Evolutionary conservation across 768 basidiomycete species (phyloP).

Genomic region (Mycena olivaceomarginata): DNA sequence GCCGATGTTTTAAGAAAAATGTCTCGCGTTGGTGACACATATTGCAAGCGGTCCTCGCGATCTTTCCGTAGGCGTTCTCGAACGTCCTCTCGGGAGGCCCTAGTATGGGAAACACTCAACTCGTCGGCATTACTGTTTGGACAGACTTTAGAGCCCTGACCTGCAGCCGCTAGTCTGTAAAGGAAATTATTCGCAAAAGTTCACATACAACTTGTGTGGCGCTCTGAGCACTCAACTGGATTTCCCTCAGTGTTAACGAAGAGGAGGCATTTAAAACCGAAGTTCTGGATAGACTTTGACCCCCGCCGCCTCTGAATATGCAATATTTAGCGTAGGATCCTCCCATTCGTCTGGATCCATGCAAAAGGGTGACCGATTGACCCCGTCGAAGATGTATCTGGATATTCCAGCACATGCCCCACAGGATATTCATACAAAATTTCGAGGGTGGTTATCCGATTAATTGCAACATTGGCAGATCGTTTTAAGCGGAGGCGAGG

Average conservation of each 20-base stretch:
- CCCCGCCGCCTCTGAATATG: constrained; percentile 7
- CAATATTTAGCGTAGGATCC: constrained; percentile 3
- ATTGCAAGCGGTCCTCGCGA: no score
- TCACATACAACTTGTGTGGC: constrained; percentile 7
- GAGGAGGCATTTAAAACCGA: neutral
- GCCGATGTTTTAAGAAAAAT: no score
- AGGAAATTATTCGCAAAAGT: neutral
- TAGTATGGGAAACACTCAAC: neutral
- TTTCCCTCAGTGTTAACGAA: neutral
- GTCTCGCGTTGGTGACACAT: no score
- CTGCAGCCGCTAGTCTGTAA: neutral
- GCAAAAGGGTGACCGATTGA: neutral
- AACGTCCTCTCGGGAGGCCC: constrained; percentile 12
- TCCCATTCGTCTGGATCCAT: constrained; percentile 10
- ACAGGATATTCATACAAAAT: neutral
- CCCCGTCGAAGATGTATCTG: constrained; percentile 10
- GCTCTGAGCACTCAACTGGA: neutral
- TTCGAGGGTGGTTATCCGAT: constrained; percentile 17
- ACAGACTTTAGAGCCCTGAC: constrained; percentile 4
- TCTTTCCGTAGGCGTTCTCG: neutral
- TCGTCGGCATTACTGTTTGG: neutral
- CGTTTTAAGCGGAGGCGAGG: neutral
- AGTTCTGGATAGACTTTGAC: neutral
- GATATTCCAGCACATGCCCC: neutral
- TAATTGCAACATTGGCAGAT: constrained; percentile 20